Evolutionary conservation across 2,329 filamentous ascomycete species (phyloP).

Genomic region (Phoma herbarum): DNA sequence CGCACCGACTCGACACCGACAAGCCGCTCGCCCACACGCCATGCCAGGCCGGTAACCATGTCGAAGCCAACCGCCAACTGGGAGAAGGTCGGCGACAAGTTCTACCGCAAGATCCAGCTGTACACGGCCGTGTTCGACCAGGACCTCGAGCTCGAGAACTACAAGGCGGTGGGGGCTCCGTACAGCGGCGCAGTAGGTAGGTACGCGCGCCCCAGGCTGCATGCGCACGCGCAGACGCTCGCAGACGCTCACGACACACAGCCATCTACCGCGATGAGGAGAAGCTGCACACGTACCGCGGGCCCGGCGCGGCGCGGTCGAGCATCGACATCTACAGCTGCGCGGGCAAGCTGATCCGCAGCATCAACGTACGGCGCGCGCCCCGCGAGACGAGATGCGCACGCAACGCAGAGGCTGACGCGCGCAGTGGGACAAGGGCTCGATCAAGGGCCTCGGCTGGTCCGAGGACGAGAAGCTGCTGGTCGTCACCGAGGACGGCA

Average conservation of each 20-base stretch:
- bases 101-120: constrained; percentile 93
- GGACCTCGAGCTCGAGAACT: constrained; percentile 94
- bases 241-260: constrained; percentile 50
- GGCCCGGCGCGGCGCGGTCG: constrained; percentile 75
- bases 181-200: constrained; percentile 93
- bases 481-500: constrained; percentile 88
- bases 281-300: constrained; percentile 81
- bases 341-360: constrained; percentile 85
- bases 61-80: constrained; percentile 82
- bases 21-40: constrained; percentile 1
- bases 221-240: background rate
- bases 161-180: constrained; percentile 87
- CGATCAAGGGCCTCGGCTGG: constrained; percentile 91
- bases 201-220: constrained; percentile 20
- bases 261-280: constrained; percentile 88
- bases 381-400: constrained; percentile 55
- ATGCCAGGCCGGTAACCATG: constrained; percentile 40
- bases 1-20: background rate
- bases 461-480: constrained; percentile 93
- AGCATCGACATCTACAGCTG: constrained; percentile 95
- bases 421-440: constrained; percentile 82
- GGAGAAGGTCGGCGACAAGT: constrained; percentile 91
- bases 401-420: constrained; percentile 8
- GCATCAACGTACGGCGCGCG: constrained; percentile 64
- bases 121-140: constrained; percentile 94